A percentile compares a stretch with the other conserved stretches of the same genome.
phyloP scores from a whole-genome alignment of 2,329 filamentous ascomycete species.

The Fusarium robinianum region DNA sequence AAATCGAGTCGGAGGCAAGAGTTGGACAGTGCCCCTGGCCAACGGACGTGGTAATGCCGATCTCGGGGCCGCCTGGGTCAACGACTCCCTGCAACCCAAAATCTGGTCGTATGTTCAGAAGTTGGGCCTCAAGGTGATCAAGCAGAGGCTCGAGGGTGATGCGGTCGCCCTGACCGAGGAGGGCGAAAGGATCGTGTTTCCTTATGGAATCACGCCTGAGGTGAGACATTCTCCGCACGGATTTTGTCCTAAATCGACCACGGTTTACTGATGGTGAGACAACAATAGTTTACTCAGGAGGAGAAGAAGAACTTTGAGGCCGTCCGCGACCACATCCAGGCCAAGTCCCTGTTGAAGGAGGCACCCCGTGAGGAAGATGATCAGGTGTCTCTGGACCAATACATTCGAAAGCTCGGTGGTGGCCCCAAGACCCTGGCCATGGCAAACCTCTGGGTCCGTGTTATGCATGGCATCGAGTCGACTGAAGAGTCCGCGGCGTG shows the following conservation, averaged over 20 bases:
- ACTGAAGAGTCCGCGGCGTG: constrained; percentile 43
- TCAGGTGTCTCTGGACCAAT: constrained; percentile 41
- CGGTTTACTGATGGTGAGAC: neutral
- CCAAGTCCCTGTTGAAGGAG: constrained; percentile 35
- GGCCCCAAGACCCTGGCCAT: constrained; percentile 39
- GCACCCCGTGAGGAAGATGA: constrained; percentile 37
- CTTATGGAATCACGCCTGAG: constrained; percentile 30
- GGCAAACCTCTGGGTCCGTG: constrained; percentile 44
- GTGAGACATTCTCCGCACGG: constrained; percentile 6
- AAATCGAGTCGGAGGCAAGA: constrained; percentile 57
- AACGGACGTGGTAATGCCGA: constrained; percentile 49
- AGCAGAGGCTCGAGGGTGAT: constrained; percentile 54
- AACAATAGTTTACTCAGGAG: constrained; percentile 33
- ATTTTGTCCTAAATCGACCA: no score
- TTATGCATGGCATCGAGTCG: constrained; percentile 46
- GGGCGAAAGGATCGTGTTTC: constrained; percentile 33
- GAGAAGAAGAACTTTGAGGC: constrained; percentile 42
- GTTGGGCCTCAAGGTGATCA: constrained; percentile 48
- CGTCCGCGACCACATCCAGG: constrained; percentile 44
- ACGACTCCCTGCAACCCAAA: constrained; percentile 55
- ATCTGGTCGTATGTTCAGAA: constrained; percentile 48
- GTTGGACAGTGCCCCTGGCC: constrained; percentile 44
- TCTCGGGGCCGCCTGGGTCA: constrained; percentile 64
- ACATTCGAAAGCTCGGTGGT: constrained; percentile 41
- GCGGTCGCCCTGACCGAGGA: constrained; percentile 48